These are phyloP conservation scores for Phytopythium ostracodes DNA, from an alignment of 352 stramenopile genomes.

Conservation along the genomic window DNA sequence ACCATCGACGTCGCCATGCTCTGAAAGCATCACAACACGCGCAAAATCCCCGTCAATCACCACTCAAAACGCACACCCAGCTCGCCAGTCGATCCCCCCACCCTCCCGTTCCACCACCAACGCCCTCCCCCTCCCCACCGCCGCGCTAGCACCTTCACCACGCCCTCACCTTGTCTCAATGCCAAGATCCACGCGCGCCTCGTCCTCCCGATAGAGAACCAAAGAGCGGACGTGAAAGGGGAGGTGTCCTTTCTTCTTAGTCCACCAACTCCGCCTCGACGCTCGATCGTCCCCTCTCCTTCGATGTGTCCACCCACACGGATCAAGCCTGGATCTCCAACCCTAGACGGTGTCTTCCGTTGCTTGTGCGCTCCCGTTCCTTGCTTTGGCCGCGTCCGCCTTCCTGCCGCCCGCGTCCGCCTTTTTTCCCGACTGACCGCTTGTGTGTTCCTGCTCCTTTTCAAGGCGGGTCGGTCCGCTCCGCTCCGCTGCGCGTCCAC, in stretches of 20 bases:
- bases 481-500: constrained; percentile 1
- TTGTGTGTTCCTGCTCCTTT: constrained; percentile 1
- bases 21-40: background rate
- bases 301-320: too few species aligned
- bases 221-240: background rate
- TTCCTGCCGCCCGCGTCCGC: background rate
- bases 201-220: background rate
- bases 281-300: too few species aligned
- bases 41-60: background rate
- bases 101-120: too few species aligned
- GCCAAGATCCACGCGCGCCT: background rate
- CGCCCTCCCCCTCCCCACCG: background rate
- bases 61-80: background rate
- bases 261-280: background rate
- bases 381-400: background rate
- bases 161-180: background rate
- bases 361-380: background rate
- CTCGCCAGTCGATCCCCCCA: background rate
- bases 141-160: background rate
- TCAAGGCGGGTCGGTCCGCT: too few species aligned
- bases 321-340: too few species aligned
- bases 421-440: constrained; percentile 5
- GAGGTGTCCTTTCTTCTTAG: background rate
- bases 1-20: constrained; percentile 7
- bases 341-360: background rate